Base-by-base conservation (phyloP, 257 asterid species). In the Apocynum venetum region DNA sequence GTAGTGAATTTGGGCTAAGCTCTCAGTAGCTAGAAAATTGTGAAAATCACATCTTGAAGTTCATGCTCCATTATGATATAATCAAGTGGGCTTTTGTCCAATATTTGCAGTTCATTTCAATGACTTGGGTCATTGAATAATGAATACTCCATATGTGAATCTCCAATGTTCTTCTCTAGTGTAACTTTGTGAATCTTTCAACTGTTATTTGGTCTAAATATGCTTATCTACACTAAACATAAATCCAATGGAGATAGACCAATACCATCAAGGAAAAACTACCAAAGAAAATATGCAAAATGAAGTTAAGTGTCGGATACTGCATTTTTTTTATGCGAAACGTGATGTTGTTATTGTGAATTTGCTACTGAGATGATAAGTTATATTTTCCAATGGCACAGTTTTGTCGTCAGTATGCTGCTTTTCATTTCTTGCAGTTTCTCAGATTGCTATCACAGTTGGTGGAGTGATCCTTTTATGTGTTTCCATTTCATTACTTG, bases 381-480 rank as follows among this genome's bases (percentile, higher is more conserved):
- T 12, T 14, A 43, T 65, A 13, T 40, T 40, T 66, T 40, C 71
- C 31, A 40, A 25, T 25, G 31, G 17, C 35, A 19, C 8, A 61
- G 9, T 43, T 61, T 0, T 67, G 40, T 44, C 76, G 75, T 84
- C 79, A 60, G 25, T 1, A 48, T 48, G 36, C 35, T 66, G 44
- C 41, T 40, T 49, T 74, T 14, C 40, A 38, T 77, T 72, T 46
- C 73, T 51, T 25, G 31, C 43, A 71, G 12, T 44, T 38, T 59
- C n/a, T 60, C 59, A 63, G 48, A 43, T 38, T 17, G 66, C 38
- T 68, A 72, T 35, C 71, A 19, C 25, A 12, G 65, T 73, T 74
- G 71, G 25, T 38, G 2, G 67, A 14, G 47, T 46, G 19, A 59
- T 74, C 38, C 48, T 51, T 2, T 20, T 40, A 36, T 51, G 55